Base-by-base conservation (phyloP, 2,329 filamentous ascomycete species). In the Rutstroemia sp. region DNA sequence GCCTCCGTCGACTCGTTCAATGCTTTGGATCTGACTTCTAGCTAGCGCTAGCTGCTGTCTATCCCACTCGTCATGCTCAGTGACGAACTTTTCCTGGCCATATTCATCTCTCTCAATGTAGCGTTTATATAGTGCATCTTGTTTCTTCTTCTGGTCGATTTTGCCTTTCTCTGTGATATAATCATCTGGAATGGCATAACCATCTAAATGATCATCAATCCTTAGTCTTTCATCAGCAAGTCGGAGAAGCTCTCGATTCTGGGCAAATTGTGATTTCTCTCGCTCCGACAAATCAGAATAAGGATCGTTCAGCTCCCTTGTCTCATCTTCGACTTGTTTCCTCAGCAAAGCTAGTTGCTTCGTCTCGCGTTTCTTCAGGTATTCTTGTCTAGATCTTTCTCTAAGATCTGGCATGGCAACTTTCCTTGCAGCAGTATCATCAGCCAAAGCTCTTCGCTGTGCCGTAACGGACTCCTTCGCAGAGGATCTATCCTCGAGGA, bases 41-140 rank as follows among this genome's bases (percentile, higher is more conserved):
- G 90, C 92, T 71, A 95, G 95, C 57, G 85, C 80, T 0, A 87
- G 81, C 72, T 97, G 92, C 69, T 97, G 92, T 57, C 83, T 77
- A 70, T 99, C 94, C 92, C 92, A 99, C 67, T 96, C 89, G 60
- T 99, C 92, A 62, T 96, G 88, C 70, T 99, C 94, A 2, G 91
- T 96, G 57, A 96, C 83, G 64, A 90, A 95, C 65, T 86, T 87
- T 70, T 96, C 92, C 62, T 94, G 86, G 5, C 92, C 92, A 65
- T 86, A 86, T 65, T 95, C 89, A 65, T 95, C 91, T 59, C 82
- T 81, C 61, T 96, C 92, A 3, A 95, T 86, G 64, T 96, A 92
- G 52, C 92, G 83, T 70, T 90, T 92, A 73, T 95, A 96, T 9
- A 99, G 78, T 0, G 89, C 90, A 21, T 95, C 89, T 61, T 94